Evolutionary conservation across 1,139 yeast genomes (phyloP), one percentile per base, ranked within the genome.

Genomic region (Lodderomyces pseudojiufengensis): DNA sequence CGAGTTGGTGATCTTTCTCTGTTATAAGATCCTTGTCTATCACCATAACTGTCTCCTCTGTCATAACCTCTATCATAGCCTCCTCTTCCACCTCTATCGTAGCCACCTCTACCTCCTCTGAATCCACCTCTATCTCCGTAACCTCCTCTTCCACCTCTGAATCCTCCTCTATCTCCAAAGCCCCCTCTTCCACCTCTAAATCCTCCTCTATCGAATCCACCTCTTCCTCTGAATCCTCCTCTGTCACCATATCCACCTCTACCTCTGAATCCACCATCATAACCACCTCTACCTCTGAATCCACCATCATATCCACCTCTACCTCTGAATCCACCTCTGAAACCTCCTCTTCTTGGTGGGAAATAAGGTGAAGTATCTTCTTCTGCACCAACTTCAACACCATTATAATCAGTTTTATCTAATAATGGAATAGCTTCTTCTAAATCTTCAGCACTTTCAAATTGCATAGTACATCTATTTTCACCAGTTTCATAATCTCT

Each of bases 361-460:
- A 81, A 77, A 52, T 82, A 83, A 46, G 90, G 88, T 53, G 84
- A 75, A 53, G 84, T 82, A 59, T 86, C 95, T 65, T 79, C 87
- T 63, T 80, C 86, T 42, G 90, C 85, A 43, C 73, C 59, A 42
- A 86, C 65, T 36, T 70, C 65, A 40, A 76, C 58, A 46, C 85
- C 95, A 56, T 78, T 77, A 70, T 76, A 81, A 43, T 80, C 88
- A 44, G 78, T 66, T 50, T 83, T 85, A 61, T 81, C 80, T 52
- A 86, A 70, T 54, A 76, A 73, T 40, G 78, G 78, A 45, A 85
- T 63, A 35, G 94, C 85, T 47, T 73, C 73, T 43, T 74, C 80
- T 60, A 85, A 70, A 55, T 84, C 87, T 40, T 83, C 95, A 52
- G 76, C 82, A 40, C 83, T 66, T 40, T 76, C 72, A 55, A 86